A percentile compares a stretch with the other conserved stretches of the same genome.
Evolutionary conservation across 345 rosid species (phyloP).

Genomic region (Salix viminalis): DNA sequence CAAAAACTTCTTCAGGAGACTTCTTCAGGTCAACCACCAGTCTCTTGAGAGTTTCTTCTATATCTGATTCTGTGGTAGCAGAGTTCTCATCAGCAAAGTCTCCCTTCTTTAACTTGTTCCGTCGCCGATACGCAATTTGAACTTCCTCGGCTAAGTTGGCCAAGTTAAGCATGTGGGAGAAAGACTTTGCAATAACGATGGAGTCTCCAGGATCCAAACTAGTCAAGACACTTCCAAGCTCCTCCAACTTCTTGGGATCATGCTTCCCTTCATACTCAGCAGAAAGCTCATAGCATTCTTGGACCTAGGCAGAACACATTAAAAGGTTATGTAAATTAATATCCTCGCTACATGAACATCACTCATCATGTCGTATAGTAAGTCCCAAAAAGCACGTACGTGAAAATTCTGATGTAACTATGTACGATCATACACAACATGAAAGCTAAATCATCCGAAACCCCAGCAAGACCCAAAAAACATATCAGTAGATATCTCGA

Average conservation of each 20-base stretch:
- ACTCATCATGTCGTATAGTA: constrained; percentile 43
- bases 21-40: constrained; percentile 74
- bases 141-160: constrained; percentile 99
- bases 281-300: constrained; percentile 91
- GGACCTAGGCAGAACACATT: constrained; percentile 52
- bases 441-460: neutral
- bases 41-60: constrained; percentile 89
- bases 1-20: constrained; percentile 86
- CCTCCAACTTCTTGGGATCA: constrained; percentile 72
- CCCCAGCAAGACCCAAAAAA: neutral
- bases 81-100: constrained; percentile 80
- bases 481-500: neutral
- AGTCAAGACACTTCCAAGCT: constrained; percentile 75
- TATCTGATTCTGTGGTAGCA: constrained; percentile 90
- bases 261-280: constrained; percentile 91
- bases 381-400: neutral
- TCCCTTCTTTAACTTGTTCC: constrained; percentile 80
- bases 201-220: constrained; percentile 97
- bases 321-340: neutral
- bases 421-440: neutral
- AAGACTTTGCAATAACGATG: constrained; percentile 82
- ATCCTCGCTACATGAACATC: neutral
- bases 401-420: neutral
- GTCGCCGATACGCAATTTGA: constrained; percentile 82
- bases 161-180: constrained; percentile 94